Evolutionary conservation across 2,329 filamentous ascomycete species (phyloP).

Genomic region (Cladosporium velox): DNA sequence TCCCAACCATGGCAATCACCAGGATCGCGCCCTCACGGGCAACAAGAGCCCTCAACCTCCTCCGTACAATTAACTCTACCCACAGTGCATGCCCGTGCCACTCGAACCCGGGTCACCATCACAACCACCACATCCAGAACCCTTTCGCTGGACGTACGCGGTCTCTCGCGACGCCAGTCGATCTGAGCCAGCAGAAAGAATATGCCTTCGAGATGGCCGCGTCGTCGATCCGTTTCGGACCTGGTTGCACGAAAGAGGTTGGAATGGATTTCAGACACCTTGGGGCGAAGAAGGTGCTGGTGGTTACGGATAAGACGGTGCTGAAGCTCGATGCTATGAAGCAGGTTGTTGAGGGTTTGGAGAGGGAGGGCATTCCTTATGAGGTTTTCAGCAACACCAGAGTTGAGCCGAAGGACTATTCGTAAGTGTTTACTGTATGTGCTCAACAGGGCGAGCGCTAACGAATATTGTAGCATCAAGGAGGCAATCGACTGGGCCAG

Average conservation of each 20-base stretch:
- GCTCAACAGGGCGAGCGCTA: not conserved
- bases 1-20: conserved; percentile 38
- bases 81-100: conserved; percentile 84
- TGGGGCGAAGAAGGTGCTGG: conserved; percentile 80
- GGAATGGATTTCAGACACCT: conserved; percentile 97
- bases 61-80: conserved; percentile 90
- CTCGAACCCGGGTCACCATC: conserved; percentile 79
- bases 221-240: conserved; percentile 89
- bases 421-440: conserved; percentile 53
- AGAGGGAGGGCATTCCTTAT: conserved; percentile 75
- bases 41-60: conserved; percentile 67
- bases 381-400: conserved; percentile 77
- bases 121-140: conserved; percentile 52
- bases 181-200: conserved; percentile 75
- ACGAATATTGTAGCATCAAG: conserved; percentile 62
- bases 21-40: conserved; percentile 49
- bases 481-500: conserved; percentile 88
- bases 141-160: conserved; percentile 56
- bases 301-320: conserved; percentile 87
- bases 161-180: conserved; percentile 72
- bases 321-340: conserved; percentile 83
- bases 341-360: conserved; percentile 79
- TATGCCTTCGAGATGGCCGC: conserved; percentile 99
- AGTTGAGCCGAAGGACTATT: conserved; percentile 93
- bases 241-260: conserved; percentile 90